Percentiles rank a stretch among this genome's conserved stretches.
These are phyloP conservation scores for Gastrodia elata DNA, from an alignment of 106 monocot species.

Conservation along the genomic window DNA sequence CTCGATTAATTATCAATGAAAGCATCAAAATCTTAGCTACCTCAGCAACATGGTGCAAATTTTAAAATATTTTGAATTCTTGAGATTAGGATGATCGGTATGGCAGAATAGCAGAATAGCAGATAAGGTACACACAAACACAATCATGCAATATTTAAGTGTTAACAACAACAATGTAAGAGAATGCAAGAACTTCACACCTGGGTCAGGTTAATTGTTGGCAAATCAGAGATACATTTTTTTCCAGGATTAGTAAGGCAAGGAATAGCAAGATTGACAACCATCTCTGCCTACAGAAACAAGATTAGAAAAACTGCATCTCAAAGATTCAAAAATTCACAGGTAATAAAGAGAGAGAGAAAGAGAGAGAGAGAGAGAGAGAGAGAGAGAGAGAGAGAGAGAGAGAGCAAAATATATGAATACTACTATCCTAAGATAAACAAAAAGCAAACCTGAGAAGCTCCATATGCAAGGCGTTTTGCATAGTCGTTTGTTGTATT, in stretches of 20 bases:
- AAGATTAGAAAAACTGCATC: not conserved
- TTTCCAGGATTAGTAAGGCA: constrained; percentile 36
- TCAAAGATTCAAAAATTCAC: not conserved
- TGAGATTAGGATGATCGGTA: not conserved
- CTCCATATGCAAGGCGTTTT: constrained; percentile 64
- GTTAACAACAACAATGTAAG: not conserved
- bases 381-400: not conserved
- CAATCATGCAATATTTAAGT: not conserved
- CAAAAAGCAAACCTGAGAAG: constrained; percentile 34
- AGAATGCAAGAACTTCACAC: constrained; percentile 12
- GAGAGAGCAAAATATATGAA: not conserved
- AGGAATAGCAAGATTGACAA: constrained; percentile 42
- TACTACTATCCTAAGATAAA: not conserved
- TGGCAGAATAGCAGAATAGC: not conserved
- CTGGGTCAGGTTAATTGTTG: constrained; percentile 41
- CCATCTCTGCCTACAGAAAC: constrained; percentile 39
- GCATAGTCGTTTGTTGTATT: constrained; percentile 77
- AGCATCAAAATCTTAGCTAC: too few species aligned
- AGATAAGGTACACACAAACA: too few species aligned
- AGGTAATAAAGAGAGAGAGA: not conserved
- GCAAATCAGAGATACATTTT: constrained; percentile 15
- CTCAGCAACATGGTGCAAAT: not conserved
- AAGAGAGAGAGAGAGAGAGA: not conserved
- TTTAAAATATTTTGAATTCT: not conserved
- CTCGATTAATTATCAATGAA: too few species aligned